Evolutionary conservation across 768 basidiomycete species (phyloP).

Genomic region (Hygrophoropsis aurantiaca): DNA sequence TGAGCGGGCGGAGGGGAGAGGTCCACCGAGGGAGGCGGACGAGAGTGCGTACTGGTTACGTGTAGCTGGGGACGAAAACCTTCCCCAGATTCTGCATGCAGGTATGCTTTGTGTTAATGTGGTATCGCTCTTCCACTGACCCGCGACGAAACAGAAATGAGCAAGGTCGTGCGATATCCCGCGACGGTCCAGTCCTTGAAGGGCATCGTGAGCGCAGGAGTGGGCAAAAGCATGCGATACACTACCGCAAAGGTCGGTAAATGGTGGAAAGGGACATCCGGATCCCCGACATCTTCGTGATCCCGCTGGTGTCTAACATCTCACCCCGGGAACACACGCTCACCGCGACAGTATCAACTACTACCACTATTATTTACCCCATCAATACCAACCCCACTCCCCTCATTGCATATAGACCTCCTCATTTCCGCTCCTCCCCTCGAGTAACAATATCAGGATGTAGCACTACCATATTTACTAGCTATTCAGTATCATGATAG

Average conservation of each 20-base stretch:
- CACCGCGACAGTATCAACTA: no score
- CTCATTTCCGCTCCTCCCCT: no score
- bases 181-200: slow-evolving; percentile 85
- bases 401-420: no score
- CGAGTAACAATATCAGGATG: no score
- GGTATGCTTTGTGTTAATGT: slow-evolving; percentile 39
- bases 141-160: slow-evolving; percentile 54
- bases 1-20: slow-evolving; percentile 26
- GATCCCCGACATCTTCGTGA: slow-evolving; percentile 7
- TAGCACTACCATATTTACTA: no score
- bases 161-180: slow-evolving; percentile 75
- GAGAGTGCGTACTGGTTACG: slow-evolving; percentile 75
- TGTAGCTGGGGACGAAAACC: slow-evolving; percentile 61
- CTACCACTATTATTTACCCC: no score
- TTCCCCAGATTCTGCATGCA: slow-evolving; percentile 51
- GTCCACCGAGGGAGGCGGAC: slow-evolving; percentile 52
- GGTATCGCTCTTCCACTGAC: background rate
- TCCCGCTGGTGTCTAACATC: background rate
- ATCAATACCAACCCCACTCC: no score
- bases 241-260: slow-evolving; percentile 76
- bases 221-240: slow-evolving; percentile 78
- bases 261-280: slow-evolving; percentile 60
- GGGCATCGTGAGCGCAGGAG: slow-evolving; percentile 80
- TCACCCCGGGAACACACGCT: no score
- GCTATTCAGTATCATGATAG: no score